Evolutionary conservation across 2,329 filamentous ascomycete species (phyloP).

Genomic region (Teratosphaeriaceae sp.): DNA sequence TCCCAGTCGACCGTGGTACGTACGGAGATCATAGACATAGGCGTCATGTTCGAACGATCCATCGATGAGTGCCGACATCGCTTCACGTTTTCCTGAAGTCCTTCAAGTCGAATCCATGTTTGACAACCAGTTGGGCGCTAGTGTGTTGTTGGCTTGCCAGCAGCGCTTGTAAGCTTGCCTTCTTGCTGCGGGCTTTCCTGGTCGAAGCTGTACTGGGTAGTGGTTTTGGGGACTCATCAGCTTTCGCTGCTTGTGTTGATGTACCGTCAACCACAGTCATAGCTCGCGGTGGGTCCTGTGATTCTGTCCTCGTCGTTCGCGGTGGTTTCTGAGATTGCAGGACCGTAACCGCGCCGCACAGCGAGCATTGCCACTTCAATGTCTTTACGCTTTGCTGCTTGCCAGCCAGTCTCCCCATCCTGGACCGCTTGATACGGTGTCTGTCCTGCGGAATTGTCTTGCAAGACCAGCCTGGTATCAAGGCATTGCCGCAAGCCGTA

Average conservation of each 20-base stretch:
- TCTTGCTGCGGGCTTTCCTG: constrained; percentile 55
- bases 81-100: constrained; percentile 33
- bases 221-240: too few relatives aligned
- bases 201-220: constrained; percentile 27
- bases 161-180: constrained; percentile 55
- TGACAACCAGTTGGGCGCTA: constrained; percentile 6
- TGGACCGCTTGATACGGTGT: neutral
- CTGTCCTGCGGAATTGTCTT: neutral
- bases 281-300: neutral
- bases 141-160: constrained; percentile 42
- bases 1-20: too few relatives aligned
- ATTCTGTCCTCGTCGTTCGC: neutral
- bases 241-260: neutral
- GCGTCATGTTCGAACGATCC: too few relatives aligned
- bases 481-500: constrained; percentile 54
- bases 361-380: neutral
- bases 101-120: constrained; percentile 30
- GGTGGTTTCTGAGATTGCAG: neutral
- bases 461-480: constrained; percentile 42
- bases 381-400: constrained; percentile 4
- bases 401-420: constrained; percentile 1
- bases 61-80: too few relatives aligned
- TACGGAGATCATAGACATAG: too few relatives aligned
- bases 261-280: neutral
- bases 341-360: neutral